Evolutionary conservation across 768 basidiomycete genomes (phyloP), one percentile per base, ranked within the genome.

Genomic region (Lentinula guzmanii): DNA sequence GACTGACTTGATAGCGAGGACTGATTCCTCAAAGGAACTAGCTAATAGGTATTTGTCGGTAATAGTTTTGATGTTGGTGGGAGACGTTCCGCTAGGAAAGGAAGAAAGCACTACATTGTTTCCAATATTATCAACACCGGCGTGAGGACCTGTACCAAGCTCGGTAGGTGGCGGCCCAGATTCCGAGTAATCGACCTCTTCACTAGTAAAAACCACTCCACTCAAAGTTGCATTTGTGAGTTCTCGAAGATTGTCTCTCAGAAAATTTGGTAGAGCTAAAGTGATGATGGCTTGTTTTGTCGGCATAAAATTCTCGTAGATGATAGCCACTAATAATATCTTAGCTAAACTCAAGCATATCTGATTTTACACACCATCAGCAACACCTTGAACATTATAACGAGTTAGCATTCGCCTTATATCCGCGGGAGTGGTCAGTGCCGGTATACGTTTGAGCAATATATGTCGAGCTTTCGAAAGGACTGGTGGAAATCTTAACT

Each of bases 71-170:
- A 63, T 5, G 16, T 13, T 33, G 24, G 5, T 3, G 16, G 28
- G 8, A 4, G 37, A 7, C 28, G 28, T 53, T 65, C 70, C 84
- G 3, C 80, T 82, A 0, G 89, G 86, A 42, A 91, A 67, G 2
- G 90, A 90, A 69, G 75, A 81, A 1, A 90, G 66, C 5, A 84
- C 77, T 24, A 91, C 89, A 56, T 76, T 77, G 63, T 71, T 82
- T 9, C 83, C 84, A 39, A 72, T 70, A 48, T 81, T 77, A 9
- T 71, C 64, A 52, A 85, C 70, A 15, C 81, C 76, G n/a, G 80
- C 89, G 41, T 76, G 77, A 8, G 82, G 79, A 9, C 85, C 87
- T 59, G 76, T 75, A 4, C 79, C 79, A 41, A 57, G 58, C 21
- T 71, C 43, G 1, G 68, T 46, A 1, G 69, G 72, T 35, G 72